Base-by-base conservation (phyloP, 352 stramenopile species). In the Aphanomyces cochlioides region DNA sequence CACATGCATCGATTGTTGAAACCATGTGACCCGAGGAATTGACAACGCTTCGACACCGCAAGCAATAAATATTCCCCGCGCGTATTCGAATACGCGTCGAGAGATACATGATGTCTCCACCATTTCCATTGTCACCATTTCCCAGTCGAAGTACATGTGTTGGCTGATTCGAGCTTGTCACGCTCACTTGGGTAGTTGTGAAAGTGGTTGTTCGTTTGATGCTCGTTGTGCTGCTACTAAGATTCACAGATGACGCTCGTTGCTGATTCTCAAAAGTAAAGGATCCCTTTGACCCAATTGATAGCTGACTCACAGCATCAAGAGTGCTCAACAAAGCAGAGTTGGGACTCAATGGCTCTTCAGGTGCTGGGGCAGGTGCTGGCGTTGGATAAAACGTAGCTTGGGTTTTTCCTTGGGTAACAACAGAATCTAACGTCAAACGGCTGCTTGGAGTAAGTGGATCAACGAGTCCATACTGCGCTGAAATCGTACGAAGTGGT, bases 271-370 rank as follows among this genome's bases (percentile, higher is more conserved):
- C 64, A 61, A 61, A 67, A 21, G 59, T 21, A 36, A 67, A 70
- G 6, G 64, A 37, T 8, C 5, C 43, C 21, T 70, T 70, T 17
- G 64, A 47, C 17, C 54, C 50, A 17, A 70, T 54, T 0, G 64
- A 54, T 7, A 70, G 56, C 28, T 70, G 64, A 50, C 64, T 70
- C 45, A 70, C 64, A n/a, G 64, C 64, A n/a, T 70, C 64, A 7
- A 70, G 47, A 10, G 64, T 70, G 37, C 38, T 70, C 7, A 70
- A 36, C 10, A 70, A 48, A 19, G 50, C 50, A 7, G 64, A 70
- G 37, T 70, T 70, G 13, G 64, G 64, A 54, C 64, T 70, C 43
- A 70, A 36, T 61, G 64, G 64, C 54, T 70, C 64, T 17, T 70
- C 40, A 4, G 64, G 64, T 15, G 8, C 15, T 15, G 19, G 6